A percentile compares a stretch with the other conserved stretches of the same genome.
These are phyloP conservation scores for Arthrinium phaeospermum DNA, from an alignment of 2,329 filamentous ascomycete genomes.

Conservation along the genomic window DNA sequence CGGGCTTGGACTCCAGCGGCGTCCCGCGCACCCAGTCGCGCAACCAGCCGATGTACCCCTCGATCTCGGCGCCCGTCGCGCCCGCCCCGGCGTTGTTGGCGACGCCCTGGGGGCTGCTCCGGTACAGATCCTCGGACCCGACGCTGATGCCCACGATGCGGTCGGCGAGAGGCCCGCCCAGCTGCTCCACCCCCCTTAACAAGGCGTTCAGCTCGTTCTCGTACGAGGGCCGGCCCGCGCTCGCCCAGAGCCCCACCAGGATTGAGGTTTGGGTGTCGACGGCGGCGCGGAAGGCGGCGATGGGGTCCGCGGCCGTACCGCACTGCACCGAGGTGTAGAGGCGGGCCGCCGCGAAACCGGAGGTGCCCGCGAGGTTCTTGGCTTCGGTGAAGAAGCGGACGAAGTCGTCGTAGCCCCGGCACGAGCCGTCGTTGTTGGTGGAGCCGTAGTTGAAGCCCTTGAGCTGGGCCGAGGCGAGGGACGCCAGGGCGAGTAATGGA, in stretches of 20 bases:
- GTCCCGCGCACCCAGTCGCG: slow-evolving; percentile 36
- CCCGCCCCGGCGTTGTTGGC: slow-evolving; percentile 34
- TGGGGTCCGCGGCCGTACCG: slow-evolving; percentile 37
- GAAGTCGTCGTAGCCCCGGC: slow-evolving; percentile 49
- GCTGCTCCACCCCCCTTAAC: slow-evolving; percentile 27
- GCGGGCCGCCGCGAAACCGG: slow-evolving; percentile 50
- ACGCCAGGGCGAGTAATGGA: slow-evolving; percentile 19
- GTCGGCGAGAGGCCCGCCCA: slow-evolving; percentile 34
- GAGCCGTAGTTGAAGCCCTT: slow-evolving; percentile 55
- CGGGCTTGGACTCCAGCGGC: slow-evolving; percentile 33
- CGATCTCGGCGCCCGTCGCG: slow-evolving; percentile 34
- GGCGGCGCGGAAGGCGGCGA: slow-evolving; percentile 37
- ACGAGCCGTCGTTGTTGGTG: slow-evolving; percentile 44
- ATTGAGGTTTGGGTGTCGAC: slow-evolving; percentile 37
- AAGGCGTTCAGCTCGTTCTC: slow-evolving; percentile 38
- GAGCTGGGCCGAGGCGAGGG: slow-evolving; percentile 28
- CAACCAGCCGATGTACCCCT: slow-evolving; percentile 37
- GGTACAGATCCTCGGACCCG: slow-evolving; percentile 39
- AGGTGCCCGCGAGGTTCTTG: slow-evolving; percentile 44
- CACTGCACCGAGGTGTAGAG: slow-evolving; percentile 45
- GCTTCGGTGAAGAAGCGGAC: slow-evolving; percentile 50
- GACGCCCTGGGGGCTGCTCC: slow-evolving; percentile 33
- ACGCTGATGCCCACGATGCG: slow-evolving; percentile 37
- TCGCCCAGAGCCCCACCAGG: slow-evolving; percentile 38
- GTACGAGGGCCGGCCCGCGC: slow-evolving; percentile 31